phyloP scores from a whole-genome alignment of 2,329 filamentous ascomycete species.

The Whalleya microplaca region DNA sequence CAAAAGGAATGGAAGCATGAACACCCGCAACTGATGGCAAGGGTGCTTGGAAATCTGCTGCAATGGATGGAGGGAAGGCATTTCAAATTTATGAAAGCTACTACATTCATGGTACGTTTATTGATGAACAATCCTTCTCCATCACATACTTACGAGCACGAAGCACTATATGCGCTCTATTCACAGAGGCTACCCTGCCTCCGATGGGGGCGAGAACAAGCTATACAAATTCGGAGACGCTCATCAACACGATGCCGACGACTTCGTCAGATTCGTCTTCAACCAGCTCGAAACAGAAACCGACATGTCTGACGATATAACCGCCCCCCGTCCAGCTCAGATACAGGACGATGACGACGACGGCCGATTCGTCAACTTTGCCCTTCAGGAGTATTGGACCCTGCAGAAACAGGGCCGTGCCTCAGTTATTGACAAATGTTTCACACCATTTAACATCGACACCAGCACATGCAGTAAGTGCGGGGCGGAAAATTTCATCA shows the following conservation, averaged over 20 bases:
- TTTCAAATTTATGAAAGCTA: conserved; percentile 54
- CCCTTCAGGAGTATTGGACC: conserved; percentile 40
- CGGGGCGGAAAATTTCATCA: too few species aligned
- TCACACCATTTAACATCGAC: not conserved
- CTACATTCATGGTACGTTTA: conserved; percentile 59
- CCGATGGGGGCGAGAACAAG: not conserved
- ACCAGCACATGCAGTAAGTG: not conserved
- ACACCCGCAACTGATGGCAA: conserved; percentile 62
- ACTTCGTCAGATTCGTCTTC: conserved; percentile 84
- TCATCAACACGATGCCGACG: conserved; percentile 87
- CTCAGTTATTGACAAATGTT: not conserved
- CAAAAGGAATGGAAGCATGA: conserved; percentile 49
- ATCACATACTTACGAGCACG: conserved; percentile 24
- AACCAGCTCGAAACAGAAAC: conserved; percentile 86
- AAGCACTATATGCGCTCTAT: conserved; percentile 68
- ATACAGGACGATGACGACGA: too few species aligned
- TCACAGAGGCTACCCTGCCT: conserved; percentile 44
- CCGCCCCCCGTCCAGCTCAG: conserved; percentile 27
- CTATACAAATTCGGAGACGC: conserved; percentile 65
- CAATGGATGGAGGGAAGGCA: conserved; percentile 59
- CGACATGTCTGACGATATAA: conserved; percentile 59
- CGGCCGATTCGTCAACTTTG: conserved; percentile 54
- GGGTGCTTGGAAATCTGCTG: conserved; percentile 62
- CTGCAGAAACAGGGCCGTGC: not conserved
- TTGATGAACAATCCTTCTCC: not conserved